Conservation (phyloP, 371 early-diverging fungal genomes). For the Mortierella sp. region DNA sequence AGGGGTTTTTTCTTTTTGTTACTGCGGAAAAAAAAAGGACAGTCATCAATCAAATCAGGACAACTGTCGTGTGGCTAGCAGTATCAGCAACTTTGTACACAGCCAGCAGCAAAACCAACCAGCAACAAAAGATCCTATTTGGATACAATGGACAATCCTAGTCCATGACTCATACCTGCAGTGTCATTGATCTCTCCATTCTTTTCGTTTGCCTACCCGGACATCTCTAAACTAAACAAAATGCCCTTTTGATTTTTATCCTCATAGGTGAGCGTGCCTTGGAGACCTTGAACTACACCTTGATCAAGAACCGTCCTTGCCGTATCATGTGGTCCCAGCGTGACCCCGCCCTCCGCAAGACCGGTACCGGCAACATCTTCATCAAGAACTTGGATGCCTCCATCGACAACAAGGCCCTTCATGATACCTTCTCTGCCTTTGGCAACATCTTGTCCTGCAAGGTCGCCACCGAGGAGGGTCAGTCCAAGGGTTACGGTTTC, state of each 20-base stretch:
- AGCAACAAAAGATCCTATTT: no score
- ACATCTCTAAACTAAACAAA: no score
- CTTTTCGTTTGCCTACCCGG: background rate
- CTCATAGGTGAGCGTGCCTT: constrained; percentile 91
- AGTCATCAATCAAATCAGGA: no score
- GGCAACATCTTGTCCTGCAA: constrained; percentile 99
- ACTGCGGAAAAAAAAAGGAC: no score
- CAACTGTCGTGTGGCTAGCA: no score
- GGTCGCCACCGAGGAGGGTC: constrained; percentile 93
- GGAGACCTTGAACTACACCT: constrained; percentile 94
- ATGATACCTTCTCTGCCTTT: constrained; percentile 99
- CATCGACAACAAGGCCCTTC: constrained; percentile 98
- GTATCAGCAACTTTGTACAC: no score
- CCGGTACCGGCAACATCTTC: constrained; percentile 98
- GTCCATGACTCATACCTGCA: no score
- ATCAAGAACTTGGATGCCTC: constrained; percentile 99
- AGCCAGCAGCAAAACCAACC: no score
- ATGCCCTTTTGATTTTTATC: no score
- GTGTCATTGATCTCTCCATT: no score
- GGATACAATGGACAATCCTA: no score
- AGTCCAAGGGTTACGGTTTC: constrained; percentile 97
- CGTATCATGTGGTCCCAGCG: constrained; percentile 99
- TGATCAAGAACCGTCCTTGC: constrained; percentile 94
- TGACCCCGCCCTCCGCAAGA: constrained; percentile 95
- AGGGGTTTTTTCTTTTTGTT: no score